Evolutionary conservation across 768 basidiomycete genomes (phyloP), one percentile per base, ranked within the genome.

Genomic region (Agaricus subrufescens): DNA sequence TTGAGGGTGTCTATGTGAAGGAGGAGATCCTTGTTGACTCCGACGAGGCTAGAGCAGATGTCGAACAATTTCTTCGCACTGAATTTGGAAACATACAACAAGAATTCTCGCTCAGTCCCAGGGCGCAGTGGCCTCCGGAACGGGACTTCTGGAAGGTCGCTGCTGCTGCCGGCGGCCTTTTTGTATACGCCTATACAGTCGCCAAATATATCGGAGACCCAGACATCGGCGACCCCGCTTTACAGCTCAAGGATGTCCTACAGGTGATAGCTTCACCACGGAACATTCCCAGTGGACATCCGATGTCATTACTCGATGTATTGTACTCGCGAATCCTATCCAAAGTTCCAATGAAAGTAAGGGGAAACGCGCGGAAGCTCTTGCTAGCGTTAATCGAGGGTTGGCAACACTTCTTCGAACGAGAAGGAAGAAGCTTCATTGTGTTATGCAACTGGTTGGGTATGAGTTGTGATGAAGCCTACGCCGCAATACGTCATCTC

Each of bases 281-380:
- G 8, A 15, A 2, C 4, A 11, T 8, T 4, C 3, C 10, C 23
- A 11, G 37, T 29, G 38, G 2, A 19, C n/a, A 39, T 50, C 57
- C 57, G 19, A 49, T 59, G 48, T 43, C 47, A 19, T n/a, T 26
- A 8, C 54, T 59, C 26, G 53, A 56, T 50, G 42, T n/a, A n/a
- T 54, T 59, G 19, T 19, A 19, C 19, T 19, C 19, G 19, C 19
- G 19, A 19, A 19, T 19, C 19, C 19, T 19, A 19, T 43, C 29
- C 37, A 8, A 3, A 11, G 19, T 38, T 50, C 49, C 49, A 1
- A 25, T 3, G 1, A 11, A 50, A 10, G 23, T 50, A 11, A 1
- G 25, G 11, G 5, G 6, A 12, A 9, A 25, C 10, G 29, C 49
- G n/a, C 38, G 19, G 27, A 50, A 50, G n/a, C 6, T 50, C 11